Conservation (phyloP, 1,284 basidiomycete genomes). For the Puccinia horiana region DNA sequence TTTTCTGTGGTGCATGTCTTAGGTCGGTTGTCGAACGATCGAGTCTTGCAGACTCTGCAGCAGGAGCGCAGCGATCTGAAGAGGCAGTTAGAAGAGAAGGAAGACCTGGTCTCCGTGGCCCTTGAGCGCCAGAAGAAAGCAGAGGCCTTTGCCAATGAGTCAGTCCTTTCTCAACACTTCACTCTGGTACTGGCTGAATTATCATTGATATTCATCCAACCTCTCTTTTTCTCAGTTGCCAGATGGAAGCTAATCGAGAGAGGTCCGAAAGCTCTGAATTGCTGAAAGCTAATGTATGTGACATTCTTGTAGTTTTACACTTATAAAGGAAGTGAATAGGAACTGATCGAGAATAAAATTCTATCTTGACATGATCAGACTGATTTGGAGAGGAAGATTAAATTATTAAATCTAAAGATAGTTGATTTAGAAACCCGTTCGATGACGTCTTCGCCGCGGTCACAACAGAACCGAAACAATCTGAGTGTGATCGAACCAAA, state of each 20-base stretch:
- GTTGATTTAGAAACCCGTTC: constrained; percentile 78
- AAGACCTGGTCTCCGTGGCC: constrained; percentile 71
- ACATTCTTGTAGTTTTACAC: not conserved
- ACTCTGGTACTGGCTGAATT: not conserved
- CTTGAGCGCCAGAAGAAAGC: constrained; percentile 77
- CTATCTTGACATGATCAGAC: constrained; percentile 63
- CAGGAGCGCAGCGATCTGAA: constrained; percentile 77
- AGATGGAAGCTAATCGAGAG: constrained; percentile 71
- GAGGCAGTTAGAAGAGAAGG: constrained; percentile 74
- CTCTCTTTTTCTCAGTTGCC: constrained; percentile 59
- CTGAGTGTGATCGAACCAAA: constrained; percentile 63
- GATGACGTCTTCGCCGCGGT: constrained; percentile 66
- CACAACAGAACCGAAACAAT: constrained; percentile 37
- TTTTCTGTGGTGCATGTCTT: not conserved
- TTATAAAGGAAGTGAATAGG: constrained; percentile 47
- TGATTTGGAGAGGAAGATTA: constrained; percentile 75
- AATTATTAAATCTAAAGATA: constrained; percentile 75
- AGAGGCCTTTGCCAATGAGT: constrained; percentile 71
- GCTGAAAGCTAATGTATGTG: constrained; percentile 71
- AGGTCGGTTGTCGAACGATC: constrained; percentile 66
- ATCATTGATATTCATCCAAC: not conserved
- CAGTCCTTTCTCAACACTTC: not conserved
- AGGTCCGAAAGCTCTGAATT: constrained; percentile 75
- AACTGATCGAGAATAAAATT: not conserved
- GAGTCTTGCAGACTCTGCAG: constrained; percentile 71